Conservation (phyloP, 106 monocot species). For the Dioscorea dumetorum region DNA sequence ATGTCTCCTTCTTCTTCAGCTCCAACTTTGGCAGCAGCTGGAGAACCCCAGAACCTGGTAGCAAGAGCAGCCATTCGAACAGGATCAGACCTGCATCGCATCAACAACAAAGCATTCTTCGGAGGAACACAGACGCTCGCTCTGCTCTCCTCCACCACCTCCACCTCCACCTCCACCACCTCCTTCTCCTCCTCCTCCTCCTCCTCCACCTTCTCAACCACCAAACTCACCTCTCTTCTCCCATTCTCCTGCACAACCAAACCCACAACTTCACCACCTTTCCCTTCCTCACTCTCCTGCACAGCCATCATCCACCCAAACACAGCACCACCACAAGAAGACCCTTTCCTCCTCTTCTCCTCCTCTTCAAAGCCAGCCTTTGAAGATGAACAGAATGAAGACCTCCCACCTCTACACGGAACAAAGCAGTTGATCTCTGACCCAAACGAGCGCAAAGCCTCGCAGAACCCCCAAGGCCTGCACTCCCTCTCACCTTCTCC, state of each 20-base stretch:
- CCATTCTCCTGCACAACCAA: constrained; percentile 6
- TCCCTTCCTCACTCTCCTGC: constrained; percentile 36
- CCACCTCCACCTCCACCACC: constrained; percentile 21
- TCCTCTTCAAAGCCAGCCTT: neutral
- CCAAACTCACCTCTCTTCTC: constrained; percentile 6
- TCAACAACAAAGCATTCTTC: constrained; percentile 78
- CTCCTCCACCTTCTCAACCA: constrained; percentile 17
- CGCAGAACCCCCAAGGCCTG: constrained; percentile 24
- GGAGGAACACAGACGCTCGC: constrained; percentile 77
- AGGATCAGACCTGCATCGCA: constrained; percentile 97
- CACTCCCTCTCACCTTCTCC: constrained; percentile 10
- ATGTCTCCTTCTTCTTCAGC: constrained; percentile 3
- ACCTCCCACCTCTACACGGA: constrained; percentile 30
- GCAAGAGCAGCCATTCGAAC: constrained; percentile 82
- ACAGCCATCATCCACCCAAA: constrained; percentile 70
- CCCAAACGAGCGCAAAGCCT: constrained; percentile 34
- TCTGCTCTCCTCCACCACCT: constrained; percentile 24
- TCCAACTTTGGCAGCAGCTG: constrained; percentile 12
- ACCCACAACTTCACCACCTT: constrained; percentile 3
- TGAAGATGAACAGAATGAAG: constrained; percentile 25
- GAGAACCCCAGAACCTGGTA: constrained; percentile 68
- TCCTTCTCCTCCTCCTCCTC: neutral
- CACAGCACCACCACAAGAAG: constrained; percentile 38
- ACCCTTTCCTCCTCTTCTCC: constrained; percentile 5
- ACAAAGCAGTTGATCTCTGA: constrained; percentile 54